phyloP scores from a whole-genome alignment of 2,329 filamentous ascomycete genomes.

The Lasiodiplodia sp. region DNA sequence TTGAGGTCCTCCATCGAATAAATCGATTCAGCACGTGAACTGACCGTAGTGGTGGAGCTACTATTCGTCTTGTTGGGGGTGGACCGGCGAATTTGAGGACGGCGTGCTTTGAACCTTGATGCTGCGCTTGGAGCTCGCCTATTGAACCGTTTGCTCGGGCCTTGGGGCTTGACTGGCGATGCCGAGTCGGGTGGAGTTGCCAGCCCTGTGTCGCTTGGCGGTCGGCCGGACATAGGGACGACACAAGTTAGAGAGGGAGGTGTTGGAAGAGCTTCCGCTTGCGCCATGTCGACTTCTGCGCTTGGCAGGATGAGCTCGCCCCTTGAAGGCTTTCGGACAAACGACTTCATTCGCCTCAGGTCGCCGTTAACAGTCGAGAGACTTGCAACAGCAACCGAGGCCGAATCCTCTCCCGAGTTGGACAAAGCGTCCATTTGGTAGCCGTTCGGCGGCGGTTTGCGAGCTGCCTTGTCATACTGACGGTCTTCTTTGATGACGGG shows the following conservation, averaged over 20 bases:
- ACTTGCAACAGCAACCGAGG: slow-evolving; percentile 27
- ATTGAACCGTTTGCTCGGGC: slow-evolving; percentile 13
- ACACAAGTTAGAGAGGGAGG: slow-evolving; percentile 2
- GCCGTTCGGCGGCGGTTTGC: slow-evolving; percentile 12
- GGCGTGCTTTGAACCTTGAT: slow-evolving; percentile 8
- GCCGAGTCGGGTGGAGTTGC: slow-evolving; percentile 26
- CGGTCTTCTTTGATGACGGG: slow-evolving; percentile 7
- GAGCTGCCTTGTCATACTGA: slow-evolving; percentile 21
- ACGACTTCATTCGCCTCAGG: slow-evolving; percentile 29
- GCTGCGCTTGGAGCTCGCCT: slow-evolving; percentile 13
- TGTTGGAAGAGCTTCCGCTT: slow-evolving; percentile 12
- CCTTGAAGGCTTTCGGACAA: slow-evolving; percentile 27
- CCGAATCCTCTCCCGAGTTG: slow-evolving; percentile 2
- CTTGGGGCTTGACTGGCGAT: slow-evolving; percentile 19
- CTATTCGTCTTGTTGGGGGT: background rate
- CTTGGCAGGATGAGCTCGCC: background rate
- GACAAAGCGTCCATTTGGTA: slow-evolving; percentile 24
- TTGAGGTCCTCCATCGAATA: slow-evolving; percentile 23
- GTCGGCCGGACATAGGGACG: slow-evolving; percentile 1
- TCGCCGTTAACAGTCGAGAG: slow-evolving; percentile 21
- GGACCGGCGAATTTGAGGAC: slow-evolving; percentile 2
- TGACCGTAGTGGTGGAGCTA: slow-evolving; percentile 2
- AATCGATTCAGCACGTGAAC: slow-evolving; percentile 1
- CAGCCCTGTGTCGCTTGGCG: slow-evolving; percentile 13
- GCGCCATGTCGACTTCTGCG: background rate